A percentile compares a stretch with the other conserved stretches of the same genome.
Conservation (phyloP, 164 flowering plant species). For the Santalum album region DNA sequence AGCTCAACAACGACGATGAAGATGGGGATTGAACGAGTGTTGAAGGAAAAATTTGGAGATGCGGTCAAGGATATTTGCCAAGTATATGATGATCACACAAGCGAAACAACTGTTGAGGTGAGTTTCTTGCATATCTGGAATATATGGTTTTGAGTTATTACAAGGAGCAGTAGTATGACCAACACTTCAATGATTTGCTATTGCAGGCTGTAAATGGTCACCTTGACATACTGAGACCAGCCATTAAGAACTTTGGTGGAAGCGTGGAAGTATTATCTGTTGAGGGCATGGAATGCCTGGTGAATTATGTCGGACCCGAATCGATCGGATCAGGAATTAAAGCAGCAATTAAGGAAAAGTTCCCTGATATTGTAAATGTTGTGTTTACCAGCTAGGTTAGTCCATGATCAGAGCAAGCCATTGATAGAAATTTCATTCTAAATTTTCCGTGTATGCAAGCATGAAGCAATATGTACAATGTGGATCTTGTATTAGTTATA, state of each 20-base stretch:
- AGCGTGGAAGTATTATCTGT: slow-evolving; percentile 74
- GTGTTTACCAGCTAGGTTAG: slow-evolving; percentile 31
- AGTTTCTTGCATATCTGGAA: slow-evolving; percentile 12
- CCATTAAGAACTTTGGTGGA: slow-evolving; percentile 85
- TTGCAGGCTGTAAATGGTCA: slow-evolving; percentile 75
- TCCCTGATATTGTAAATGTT: slow-evolving; percentile 72
- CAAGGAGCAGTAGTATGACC: no score
- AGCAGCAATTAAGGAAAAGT: slow-evolving; percentile 94
- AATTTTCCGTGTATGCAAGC: no score
- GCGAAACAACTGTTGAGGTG: slow-evolving; percentile 64
- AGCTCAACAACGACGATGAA: slow-evolving; percentile 97
- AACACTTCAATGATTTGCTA: no score
- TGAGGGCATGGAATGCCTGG: slow-evolving; percentile 58
- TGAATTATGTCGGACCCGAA: slow-evolving; percentile 70
- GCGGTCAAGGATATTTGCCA: slow-evolving; percentile 72
- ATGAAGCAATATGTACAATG: no score
- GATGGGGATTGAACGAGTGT: slow-evolving; percentile 89
- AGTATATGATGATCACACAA: slow-evolving; percentile 50
- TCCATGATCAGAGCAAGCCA: no score
- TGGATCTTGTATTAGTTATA: no score
- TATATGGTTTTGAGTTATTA: no score
- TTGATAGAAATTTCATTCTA: no score
- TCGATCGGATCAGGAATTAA: slow-evolving; percentile 87
- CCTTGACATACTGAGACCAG: slow-evolving; percentile 81
- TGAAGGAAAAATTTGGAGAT: slow-evolving; percentile 91